Percentiles rank a stretch among this genome's conserved stretches.
Conservation (phyloP, 495 filamentous ascomycete genomes). For the Aspergillus sclerotiicarbonarius region DNA sequence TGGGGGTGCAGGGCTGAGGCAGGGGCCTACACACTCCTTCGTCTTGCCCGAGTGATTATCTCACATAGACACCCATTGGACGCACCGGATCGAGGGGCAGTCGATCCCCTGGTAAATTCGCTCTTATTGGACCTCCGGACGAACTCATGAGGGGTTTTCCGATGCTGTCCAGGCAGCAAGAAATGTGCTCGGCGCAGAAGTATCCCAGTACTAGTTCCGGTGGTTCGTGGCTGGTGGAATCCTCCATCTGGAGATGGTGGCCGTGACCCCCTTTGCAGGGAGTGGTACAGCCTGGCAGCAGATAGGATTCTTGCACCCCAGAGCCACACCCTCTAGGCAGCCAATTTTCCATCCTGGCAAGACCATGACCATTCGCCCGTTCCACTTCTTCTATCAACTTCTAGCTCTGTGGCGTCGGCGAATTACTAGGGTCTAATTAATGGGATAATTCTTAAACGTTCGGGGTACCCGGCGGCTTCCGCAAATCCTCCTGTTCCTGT, state of each 20-base stretch:
- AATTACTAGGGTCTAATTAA: not conserved
- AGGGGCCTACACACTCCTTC: not conserved
- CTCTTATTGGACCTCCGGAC: not conserved
- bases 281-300: not conserved
- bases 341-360: not conserved
- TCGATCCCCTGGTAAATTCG: not conserved
- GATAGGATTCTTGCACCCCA: not conserved
- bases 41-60: not conserved
- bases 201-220: not conserved
- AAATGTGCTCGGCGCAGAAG: not conserved
- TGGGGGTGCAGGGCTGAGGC: not conserved
- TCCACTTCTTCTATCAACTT: not conserved
- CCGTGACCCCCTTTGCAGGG: not conserved
- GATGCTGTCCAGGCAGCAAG: slow-evolving; percentile 3
- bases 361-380: not conserved
- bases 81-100: not conserved
- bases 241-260: not conserved
- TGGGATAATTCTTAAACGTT: not conserved
- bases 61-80: not conserved
- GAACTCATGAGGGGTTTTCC: slow-evolving; percentile 2
- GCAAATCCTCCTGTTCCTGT: not conserved
- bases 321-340: not conserved
- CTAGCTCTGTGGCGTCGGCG: not conserved
- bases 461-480: not conserved
- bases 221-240: not conserved